phyloP scores from a whole-genome alignment of 768 basidiomycete species.

The Suillus paluster region DNA sequence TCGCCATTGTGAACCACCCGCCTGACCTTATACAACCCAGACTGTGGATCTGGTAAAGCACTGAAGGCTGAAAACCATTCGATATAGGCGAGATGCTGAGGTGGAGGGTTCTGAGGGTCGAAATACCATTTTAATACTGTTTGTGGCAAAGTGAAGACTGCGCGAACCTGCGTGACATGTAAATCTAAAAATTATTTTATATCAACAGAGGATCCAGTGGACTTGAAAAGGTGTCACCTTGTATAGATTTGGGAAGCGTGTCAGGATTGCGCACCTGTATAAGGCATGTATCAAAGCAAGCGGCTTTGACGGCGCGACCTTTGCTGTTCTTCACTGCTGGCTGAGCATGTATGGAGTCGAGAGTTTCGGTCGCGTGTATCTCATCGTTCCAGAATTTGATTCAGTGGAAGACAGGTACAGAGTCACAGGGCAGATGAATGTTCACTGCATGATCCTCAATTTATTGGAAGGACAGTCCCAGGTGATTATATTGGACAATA shows the following conservation, averaged over 20 bases:
- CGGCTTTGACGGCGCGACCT: too few species aligned
- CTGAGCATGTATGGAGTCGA: conserved; percentile 38
- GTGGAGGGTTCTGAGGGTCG: conserved; percentile 19
- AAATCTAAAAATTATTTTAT: neutral
- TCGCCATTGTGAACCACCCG: conserved; percentile 14
- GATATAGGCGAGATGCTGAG: conserved; percentile 14
- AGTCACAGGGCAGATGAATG: conserved; percentile 16
- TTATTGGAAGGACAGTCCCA: conserved; percentile 16
- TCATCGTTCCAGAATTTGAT: conserved; percentile 28
- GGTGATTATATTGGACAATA: conserved; percentile 24
- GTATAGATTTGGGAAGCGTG: too few species aligned
- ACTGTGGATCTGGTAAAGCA: conserved; percentile 21
- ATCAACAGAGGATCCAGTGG: too few species aligned
- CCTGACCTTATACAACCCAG: conserved; percentile 31
- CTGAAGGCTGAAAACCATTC: conserved; percentile 27
- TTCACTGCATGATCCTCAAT: conserved; percentile 16
- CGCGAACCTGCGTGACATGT: conserved; percentile 14
- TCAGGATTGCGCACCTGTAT: conserved; percentile 8
- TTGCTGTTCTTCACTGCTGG: conserved; percentile 15
- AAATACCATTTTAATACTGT: conserved; percentile 19
- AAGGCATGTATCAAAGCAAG: conserved; percentile 41
- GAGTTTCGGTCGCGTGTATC: conserved; percentile 9
- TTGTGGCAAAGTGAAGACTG: conserved; percentile 12
- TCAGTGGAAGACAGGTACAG: conserved; percentile 37
- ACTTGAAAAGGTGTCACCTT: too few species aligned